phyloP scores from a whole-genome alignment of 148 eudicot genomes.

The Mesembryanthemum crystallinum region DNA sequence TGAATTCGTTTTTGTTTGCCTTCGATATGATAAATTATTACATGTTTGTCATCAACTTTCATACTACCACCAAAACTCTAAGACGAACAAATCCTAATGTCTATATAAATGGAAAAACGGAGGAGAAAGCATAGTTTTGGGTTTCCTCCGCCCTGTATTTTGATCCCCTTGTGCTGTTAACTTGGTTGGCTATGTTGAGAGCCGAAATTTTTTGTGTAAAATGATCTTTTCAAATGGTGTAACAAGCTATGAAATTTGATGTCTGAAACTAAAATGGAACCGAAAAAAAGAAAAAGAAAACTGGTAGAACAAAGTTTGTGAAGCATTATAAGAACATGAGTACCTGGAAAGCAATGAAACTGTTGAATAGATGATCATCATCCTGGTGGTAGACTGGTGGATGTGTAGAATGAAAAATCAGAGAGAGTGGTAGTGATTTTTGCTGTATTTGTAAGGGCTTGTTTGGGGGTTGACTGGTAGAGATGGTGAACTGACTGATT shows the following conservation, averaged over 20 bases:
- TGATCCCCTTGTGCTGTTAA: not conserved
- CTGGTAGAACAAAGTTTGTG: not conserved
- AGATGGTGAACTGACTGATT: no score
- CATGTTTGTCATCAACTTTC: not conserved
- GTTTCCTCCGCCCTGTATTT: constrained; percentile 3
- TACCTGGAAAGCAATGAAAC: not conserved
- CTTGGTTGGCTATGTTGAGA: not conserved
- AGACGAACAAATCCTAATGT: constrained; percentile 5
- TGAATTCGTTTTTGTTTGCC: constrained; percentile 13
- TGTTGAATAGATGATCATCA: not conserved
- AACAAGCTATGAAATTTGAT: no score
- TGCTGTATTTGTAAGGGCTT: no score
- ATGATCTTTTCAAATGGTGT: not conserved
- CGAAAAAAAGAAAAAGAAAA: no score
- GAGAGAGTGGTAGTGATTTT: no score
- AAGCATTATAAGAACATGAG: not conserved
- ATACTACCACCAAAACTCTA: not conserved
- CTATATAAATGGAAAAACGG: not conserved
- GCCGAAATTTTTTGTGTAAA: not conserved
- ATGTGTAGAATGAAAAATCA: no score
- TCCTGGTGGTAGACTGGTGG: no score
- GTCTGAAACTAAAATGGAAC: no score
- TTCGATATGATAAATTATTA: constrained; percentile 13
- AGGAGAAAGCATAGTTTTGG: constrained; percentile 14
- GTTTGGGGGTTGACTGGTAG: constrained; percentile 1